phyloP scores from a whole-genome alignment of 208 protist genomes.

The Leishmania braziliensis region DNA sequence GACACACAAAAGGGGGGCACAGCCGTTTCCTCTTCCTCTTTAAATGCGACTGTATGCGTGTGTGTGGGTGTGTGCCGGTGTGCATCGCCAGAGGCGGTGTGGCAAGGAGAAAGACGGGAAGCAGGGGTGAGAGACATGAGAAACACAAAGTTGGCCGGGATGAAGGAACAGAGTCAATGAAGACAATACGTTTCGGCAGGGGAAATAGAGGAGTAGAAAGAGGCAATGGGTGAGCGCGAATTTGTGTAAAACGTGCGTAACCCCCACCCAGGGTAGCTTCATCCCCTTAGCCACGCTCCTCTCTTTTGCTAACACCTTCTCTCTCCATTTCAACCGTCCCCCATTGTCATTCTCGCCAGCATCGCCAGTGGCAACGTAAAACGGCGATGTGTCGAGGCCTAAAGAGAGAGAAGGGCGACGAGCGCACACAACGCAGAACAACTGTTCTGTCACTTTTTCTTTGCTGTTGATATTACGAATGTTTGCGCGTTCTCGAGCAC shows the following conservation, averaged over 20 bases:
- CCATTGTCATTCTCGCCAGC: neutral
- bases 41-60: neutral
- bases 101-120: neutral
- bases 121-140: neutral
- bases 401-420: neutral
- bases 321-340: neutral
- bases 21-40: neutral
- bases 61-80: neutral
- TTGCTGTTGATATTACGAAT: neutral
- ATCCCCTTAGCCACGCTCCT: neutral
- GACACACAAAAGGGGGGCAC: no score
- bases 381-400: neutral
- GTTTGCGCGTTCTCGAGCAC: neutral
- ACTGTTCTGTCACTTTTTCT: neutral
- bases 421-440: neutral
- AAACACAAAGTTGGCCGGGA: no score
- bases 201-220: neutral
- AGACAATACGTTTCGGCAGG: neutral
- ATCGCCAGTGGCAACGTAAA: no score
- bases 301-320: neutral
- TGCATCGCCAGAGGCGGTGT: neutral
- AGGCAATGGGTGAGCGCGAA: neutral
- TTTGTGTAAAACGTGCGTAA: neutral
- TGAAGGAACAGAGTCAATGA: neutral
- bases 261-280: neutral